Percentiles rank a stretch among this genome's conserved stretches.
These are phyloP conservation scores for Leccinellum luteum DNA, from an alignment of 768 basidiomycete species.

Conservation along the genomic window DNA sequence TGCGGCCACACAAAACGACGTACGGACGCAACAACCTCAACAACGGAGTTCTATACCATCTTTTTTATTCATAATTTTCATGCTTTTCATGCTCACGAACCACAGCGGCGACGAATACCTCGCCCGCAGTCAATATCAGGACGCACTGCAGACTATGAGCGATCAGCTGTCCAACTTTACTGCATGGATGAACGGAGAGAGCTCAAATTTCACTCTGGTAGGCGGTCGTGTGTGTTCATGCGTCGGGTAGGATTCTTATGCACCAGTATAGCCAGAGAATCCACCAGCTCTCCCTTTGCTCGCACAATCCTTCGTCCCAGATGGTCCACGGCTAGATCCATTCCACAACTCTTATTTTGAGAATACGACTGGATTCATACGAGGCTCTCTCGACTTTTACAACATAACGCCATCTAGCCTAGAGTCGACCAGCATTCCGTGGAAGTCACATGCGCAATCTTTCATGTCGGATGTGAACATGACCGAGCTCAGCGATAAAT, in stretches of 20 bases:
- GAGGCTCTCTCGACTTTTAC: conserved; percentile 56
- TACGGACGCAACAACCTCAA: conserved; percentile 30
- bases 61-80: conserved; percentile 69
- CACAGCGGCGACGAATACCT: conserved; percentile 68
- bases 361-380: conserved; percentile 79
- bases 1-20: conserved; percentile 8
- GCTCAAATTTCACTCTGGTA: conserved; percentile 65
- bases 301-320: conserved; percentile 46
- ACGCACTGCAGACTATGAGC: conserved; percentile 55
- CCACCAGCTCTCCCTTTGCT: conserved; percentile 45
- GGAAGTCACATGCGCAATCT: conserved; percentile 49
- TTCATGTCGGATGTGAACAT: conserved; percentile 50
- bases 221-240: conserved; percentile 18
- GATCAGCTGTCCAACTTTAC: conserved; percentile 71
- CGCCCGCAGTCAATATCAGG: conserved; percentile 61
- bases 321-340: conserved; percentile 45
- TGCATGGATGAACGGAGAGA: conserved; percentile 69
- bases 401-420: conserved; percentile 59
- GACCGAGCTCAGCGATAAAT: conserved; percentile 45
- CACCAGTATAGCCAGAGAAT: conserved; percentile 42
- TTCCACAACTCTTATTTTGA: conserved; percentile 56
- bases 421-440: conserved; percentile 36
- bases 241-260: conserved; percentile 1
- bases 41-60: conserved; percentile 65
- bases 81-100: conserved; percentile 78